These are phyloP conservation scores for Ceratocystiopsis sp. DNA, from an alignment of 2,329 filamentous ascomycete genomes.

Conservation along the genomic window DNA sequence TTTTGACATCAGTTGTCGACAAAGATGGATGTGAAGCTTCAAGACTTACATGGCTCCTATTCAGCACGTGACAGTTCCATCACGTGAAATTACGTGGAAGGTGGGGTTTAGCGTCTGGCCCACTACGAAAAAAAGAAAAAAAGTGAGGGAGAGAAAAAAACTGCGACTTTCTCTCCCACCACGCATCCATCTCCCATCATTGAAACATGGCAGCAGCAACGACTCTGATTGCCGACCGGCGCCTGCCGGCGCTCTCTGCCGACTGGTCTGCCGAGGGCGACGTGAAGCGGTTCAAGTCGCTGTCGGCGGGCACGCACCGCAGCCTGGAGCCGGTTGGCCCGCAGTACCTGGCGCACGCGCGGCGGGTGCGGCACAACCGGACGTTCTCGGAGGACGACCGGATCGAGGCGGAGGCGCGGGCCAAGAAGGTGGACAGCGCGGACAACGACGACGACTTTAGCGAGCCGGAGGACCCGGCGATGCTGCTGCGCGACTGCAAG, in stretches of 20 bases:
- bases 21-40: too few relatives aligned
- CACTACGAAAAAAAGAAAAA: too few relatives aligned
- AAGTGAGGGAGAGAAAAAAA: too few relatives aligned
- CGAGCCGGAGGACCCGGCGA: conserved; percentile 81
- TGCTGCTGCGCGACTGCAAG: conserved; percentile 87
- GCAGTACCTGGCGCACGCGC: conserved; percentile 94
- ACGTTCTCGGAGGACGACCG: conserved; percentile 98
- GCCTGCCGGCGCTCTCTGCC: conserved; percentile 58
- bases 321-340: conserved; percentile 92
- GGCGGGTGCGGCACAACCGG: conserved; percentile 86
- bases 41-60: too few relatives aligned
- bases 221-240: conserved; percentile 40
- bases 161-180: too few relatives aligned
- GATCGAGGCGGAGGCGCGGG: conserved; percentile 85
- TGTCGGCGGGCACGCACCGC: conserved; percentile 64
- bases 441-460: conserved; percentile 79
- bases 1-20: too few relatives aligned
- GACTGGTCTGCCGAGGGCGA: conserved; percentile 82
- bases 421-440: conserved; percentile 87
- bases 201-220: conserved; percentile 44
- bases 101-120: too few relatives aligned
- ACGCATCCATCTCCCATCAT: neutral
- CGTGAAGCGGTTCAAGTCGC: conserved; percentile 67
- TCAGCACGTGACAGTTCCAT: too few relatives aligned
- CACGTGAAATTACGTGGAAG: too few relatives aligned